A percentile compares a stretch with the other conserved stretches of the same genome.
Evolutionary conservation across 2,329 filamentous ascomycete genomes (phyloP).

Genomic region (Sodiomyces alkalinus): DNA sequence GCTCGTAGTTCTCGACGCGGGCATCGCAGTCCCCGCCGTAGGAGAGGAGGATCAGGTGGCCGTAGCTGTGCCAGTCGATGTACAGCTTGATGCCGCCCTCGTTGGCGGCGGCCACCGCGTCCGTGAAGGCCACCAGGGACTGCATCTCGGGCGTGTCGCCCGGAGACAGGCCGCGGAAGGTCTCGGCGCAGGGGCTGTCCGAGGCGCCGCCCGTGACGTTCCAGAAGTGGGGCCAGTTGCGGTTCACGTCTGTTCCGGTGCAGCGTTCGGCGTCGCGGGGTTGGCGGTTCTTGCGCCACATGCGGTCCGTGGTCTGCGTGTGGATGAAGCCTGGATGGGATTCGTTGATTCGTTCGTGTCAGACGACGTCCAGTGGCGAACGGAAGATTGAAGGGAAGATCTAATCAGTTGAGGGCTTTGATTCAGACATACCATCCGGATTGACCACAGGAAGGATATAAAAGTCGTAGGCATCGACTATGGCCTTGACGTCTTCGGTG

Average conservation of each 20-base stretch:
- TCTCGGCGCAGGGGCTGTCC: slow-evolving; percentile 25
- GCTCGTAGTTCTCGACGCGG: slow-evolving; percentile 26
- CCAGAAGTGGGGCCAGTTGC: slow-evolving; percentile 36
- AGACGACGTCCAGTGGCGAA: neutral
- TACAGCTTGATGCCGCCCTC: slow-evolving; percentile 31
- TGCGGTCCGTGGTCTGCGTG: slow-evolving; percentile 31
- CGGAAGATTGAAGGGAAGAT: too few species aligned
- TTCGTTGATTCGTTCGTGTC: too few species aligned
- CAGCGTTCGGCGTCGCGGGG: slow-evolving; percentile 17
- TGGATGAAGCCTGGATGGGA: slow-evolving; percentile 31
- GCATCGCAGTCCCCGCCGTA: slow-evolving; percentile 45
- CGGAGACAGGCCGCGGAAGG: slow-evolving; percentile 19
- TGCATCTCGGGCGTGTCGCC: slow-evolving; percentile 30
- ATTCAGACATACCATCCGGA: slow-evolving; percentile 33
- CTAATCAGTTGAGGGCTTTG: too few species aligned
- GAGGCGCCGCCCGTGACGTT: slow-evolving; percentile 24
- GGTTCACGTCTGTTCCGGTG: slow-evolving; percentile 31
- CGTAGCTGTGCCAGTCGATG: slow-evolving; percentile 44
- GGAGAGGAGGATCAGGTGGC: slow-evolving; percentile 32
- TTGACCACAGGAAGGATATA: slow-evolving; percentile 50
- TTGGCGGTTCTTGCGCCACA: slow-evolving; percentile 39
- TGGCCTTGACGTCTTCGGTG: slow-evolving; percentile 18
- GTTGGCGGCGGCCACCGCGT: slow-evolving; percentile 11
- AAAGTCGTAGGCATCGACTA: slow-evolving; percentile 49
- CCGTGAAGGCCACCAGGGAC: slow-evolving; percentile 24